Evolutionary conservation across 805 yeast species (phyloP), one percentile per base, ranked within the genome.

Genomic region (Starmera pachycereana): DNA sequence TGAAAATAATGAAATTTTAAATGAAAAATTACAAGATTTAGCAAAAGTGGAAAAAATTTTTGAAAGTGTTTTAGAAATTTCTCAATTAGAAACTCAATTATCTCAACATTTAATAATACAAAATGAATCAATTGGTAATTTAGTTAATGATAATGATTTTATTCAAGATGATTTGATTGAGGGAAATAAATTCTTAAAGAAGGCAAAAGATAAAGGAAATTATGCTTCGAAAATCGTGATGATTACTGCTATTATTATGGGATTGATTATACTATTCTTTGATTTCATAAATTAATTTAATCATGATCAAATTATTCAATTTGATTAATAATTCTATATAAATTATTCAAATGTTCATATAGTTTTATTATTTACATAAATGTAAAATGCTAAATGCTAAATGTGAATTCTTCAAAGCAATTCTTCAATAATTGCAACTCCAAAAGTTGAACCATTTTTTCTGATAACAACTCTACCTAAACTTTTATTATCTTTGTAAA

Each of bases 361-460:
- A 34, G n/a, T 11, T 6, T 28, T 27, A n/a, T n/a, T n/a, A n/a
- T n/a, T n/a, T n/a, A n/a, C n/a, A n/a, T n/a, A n/a, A n/a, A n/a
- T n/a, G 14, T 34, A 8, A n/a, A 3, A 16, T 16, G 14, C 22
- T 1, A n/a, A 22, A 22, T 22, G 27, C 27, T 7, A 22, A 22
- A 7, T 22, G 9, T 22, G 27, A 22, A 6, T 22, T 22, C 13
- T 28, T 12, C 11, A 13, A 6, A 19, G 37, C 25, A 36, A n/a
- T 11, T 38, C 42, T 81, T 90, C 90, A 84, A 90, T 84, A 66
- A 89, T 96, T 85, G 97, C 97, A 68, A 90, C 97, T 66, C 96
- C 97, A 61, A 90, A 96, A 55, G 97, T 89, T 72, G 84, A 94
- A 75, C 97, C 87, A 95, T 89, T 89, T 72, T 89, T 96, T 83